Conservation (phyloP, 2,329 filamentous ascomycete species). For the Orbilia oligospora region DNA sequence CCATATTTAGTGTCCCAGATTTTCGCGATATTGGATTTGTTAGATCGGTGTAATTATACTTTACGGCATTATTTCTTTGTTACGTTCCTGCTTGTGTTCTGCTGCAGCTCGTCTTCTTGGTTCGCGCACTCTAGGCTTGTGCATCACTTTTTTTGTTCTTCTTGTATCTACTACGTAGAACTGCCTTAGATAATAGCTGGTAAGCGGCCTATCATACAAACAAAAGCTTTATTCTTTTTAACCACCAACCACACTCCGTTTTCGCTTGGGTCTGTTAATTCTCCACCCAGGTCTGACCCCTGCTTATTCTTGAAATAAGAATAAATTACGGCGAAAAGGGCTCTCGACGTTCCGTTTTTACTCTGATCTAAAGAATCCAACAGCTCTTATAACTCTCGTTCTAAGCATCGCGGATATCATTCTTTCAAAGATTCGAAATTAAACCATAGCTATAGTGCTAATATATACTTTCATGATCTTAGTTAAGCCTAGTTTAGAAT, state of each 20-base stretch:
- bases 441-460: no score
- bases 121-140: not conserved
- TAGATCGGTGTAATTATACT: slow-evolving; percentile 33
- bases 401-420: no score
- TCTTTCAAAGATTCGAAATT: no score
- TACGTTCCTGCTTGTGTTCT: not conserved
- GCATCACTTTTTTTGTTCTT: not conserved
- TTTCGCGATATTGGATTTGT: slow-evolving; percentile 6
- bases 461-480: no score
- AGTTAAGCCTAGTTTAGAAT: no score
- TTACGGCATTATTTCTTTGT: slow-evolving; percentile 11
- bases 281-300: no score
- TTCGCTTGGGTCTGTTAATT: no score
- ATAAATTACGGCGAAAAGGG: no score
- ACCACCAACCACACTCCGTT: not conserved
- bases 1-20: slow-evolving; percentile 12
- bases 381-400: no score
- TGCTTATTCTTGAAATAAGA: no score
- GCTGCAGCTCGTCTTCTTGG: not conserved
- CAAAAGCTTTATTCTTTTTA: slow-evolving; percentile 12
- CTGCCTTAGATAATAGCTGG: slow-evolving; percentile 2
- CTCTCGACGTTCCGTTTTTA: no score
- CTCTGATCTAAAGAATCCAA: no score
- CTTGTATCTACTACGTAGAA: slow-evolving; percentile 29
- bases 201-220: slow-evolving; percentile 19